Evolutionary conservation across 495 filamentous ascomycete genomes (phyloP).

Genomic region (Sordaria brevicollis): DNA sequence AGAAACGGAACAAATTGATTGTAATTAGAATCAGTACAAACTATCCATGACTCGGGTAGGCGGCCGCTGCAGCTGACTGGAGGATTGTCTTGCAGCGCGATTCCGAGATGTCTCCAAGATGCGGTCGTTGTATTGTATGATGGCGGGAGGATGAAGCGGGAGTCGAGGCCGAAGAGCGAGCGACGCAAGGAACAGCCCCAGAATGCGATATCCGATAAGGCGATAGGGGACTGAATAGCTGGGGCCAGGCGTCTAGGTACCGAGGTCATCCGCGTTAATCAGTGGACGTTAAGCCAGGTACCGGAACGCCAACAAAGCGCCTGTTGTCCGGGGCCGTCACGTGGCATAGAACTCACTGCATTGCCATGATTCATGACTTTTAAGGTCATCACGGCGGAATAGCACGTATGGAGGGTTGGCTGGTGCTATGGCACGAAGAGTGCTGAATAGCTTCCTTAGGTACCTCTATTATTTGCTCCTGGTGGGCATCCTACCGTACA

Average conservation of each 20-base stretch:
- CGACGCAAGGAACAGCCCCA: not conserved
- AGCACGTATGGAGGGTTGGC: not conserved
- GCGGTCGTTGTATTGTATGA: not conserved
- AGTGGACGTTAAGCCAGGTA: not conserved
- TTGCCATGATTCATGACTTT: not conserved
- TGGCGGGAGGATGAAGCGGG: not conserved
- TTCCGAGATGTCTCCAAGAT: not conserved
- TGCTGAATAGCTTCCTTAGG: not conserved
- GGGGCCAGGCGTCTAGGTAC: not conserved
- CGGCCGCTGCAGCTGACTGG: not conserved
- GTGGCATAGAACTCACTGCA: not conserved
- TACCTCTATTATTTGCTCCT: not conserved
- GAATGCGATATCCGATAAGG: not conserved
- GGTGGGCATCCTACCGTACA: not conserved
- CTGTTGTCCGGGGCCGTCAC: not conserved
- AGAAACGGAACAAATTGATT: not conserved
- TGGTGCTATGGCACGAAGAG: not conserved
- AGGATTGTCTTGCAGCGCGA: not conserved
- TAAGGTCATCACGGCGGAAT: not conserved
- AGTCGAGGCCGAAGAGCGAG: not conserved
- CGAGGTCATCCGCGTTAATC: not conserved
- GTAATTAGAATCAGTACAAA: not conserved
- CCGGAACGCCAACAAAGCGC: not conserved
- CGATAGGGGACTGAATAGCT: not conserved
- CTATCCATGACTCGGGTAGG: not conserved